Evolutionary conservation across 192 early-diverging fungal genomes (phyloP), one percentile per base, ranked within the genome.

Genomic region (Phlyctochytrium arcticum): DNA sequence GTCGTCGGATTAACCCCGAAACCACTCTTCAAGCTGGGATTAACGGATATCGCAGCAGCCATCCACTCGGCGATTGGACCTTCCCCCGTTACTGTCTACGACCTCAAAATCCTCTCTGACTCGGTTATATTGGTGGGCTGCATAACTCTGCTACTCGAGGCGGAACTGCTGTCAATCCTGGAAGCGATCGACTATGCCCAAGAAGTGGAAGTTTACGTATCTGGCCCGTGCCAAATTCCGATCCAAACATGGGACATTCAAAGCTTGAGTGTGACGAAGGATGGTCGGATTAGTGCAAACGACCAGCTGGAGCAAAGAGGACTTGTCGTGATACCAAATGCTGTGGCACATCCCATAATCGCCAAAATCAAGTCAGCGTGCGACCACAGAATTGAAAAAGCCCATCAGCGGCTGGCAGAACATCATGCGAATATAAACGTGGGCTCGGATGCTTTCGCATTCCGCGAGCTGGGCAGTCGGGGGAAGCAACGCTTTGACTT

Each of bases 151-250:
- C n/a, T n/a, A n/a, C n/a, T n/a, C 21, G 39, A 44, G 39, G 21
- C 39, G 12, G 15, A 44, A 12, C 39, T 44, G 39, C 2, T 44
- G 39, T 12, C 15, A 44, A 19, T 36, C 35, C 0, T 53, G 8
- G 31, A 50, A 24, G 10, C 48, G n/a, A 32, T 17, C 24, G 12
- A 3, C 4, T 15, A 3, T 0, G 33, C 17, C 33, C 53, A 12
- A 23, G 53, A 65, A 30, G 63, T 35, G 19, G 63, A 65, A 34
- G 34, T 42, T n/a, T 65, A 65, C 34, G 54, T 57, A 24, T 46
- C 54, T 9, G 51, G 36, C 3, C 63, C 63, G 4, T 54, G 51
- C 33, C 53, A 54, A 8, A 42, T 65, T 17, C 63, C 63, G 10
- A 65, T 65, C 29, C 21, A 34, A 27, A 36, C 23, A 17, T 54